A percentile compares a stretch with the other conserved stretches of the same genome.
Evolutionary conservation across 352 stramenopile genomes (phyloP).

Genomic region (Phytophthora pseudosyringae): DNA sequence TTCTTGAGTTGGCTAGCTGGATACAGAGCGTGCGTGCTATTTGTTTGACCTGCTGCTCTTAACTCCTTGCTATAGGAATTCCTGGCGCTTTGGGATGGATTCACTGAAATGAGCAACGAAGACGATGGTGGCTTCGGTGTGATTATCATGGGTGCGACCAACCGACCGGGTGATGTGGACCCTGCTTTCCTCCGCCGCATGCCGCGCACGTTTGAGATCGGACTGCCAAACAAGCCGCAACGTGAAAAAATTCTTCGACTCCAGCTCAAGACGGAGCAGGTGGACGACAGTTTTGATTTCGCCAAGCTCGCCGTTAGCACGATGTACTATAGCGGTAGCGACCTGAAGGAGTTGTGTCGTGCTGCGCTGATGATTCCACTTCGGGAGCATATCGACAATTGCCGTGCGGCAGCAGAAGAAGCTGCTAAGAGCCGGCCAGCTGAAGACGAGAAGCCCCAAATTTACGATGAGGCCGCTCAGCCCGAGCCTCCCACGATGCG

Average conservation of each 20-base stretch:
- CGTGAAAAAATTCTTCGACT: slow-evolving; percentile 95
- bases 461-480: slow-evolving; percentile 41
- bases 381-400: slow-evolving; percentile 81
- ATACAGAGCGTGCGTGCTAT: neutral
- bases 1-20: neutral
- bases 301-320: slow-evolving; percentile 84
- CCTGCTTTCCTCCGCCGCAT: slow-evolving; percentile 96
- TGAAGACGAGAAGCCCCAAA: slow-evolving; percentile 36
- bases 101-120: slow-evolving; percentile 82
- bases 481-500: slow-evolving; percentile 54
- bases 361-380: slow-evolving; percentile 89
- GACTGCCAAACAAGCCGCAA: slow-evolving; percentile 86
- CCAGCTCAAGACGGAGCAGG: slow-evolving; percentile 89
- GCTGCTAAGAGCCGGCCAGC: slow-evolving; percentile 36
- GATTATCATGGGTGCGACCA: slow-evolving; percentile 97
- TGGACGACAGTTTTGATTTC: slow-evolving; percentile 85
- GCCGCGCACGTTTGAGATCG: slow-evolving; percentile 96
- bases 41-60: slow-evolving; percentile 20
- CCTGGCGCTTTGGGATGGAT: slow-evolving; percentile 97
- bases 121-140: slow-evolving; percentile 85
- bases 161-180: slow-evolving; percentile 93
- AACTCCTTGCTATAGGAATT: slow-evolving; percentile 84
- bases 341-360: slow-evolving; percentile 93
- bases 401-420: slow-evolving; percentile 46
- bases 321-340: slow-evolving; percentile 95